Evolutionary conservation across 306 rosid genomes (phyloP), one percentile per base, ranked within the genome.

Genomic region (Quercus bicolor): DNA sequence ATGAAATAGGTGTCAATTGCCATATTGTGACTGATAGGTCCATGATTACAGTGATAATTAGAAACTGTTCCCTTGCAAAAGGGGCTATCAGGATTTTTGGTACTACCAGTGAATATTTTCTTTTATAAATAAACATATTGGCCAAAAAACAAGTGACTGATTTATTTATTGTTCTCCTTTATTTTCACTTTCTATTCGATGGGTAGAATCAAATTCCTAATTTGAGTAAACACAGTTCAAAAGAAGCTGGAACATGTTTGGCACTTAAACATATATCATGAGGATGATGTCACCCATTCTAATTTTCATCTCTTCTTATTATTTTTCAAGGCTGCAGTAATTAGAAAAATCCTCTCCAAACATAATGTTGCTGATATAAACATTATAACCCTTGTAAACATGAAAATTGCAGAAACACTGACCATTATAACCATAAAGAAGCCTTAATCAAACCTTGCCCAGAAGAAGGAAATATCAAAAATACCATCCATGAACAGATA

Each of bases 211-310:
- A 62, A 28, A 28, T 62, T 62, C 69, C 69, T 28, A 40, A 28
- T 28, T 57, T 59, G 24, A 23, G 24, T 59, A 70, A 83, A 75
- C 71, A 31, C 72, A 68, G 56, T 71, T 9, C 61, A 65, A 61
- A 80, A 66, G 28, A 69, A 69, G 53, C 73, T n/a, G 73, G 21
- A 37, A 21, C 55, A 19, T 69, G 53, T 40, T 69, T 51, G 21
- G 20, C 26, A 43, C 43, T 11, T 20, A 15, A 40, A 69, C 51
- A 40, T 28, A 62, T 62, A 62, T 62, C 69, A 15, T 28, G 40
- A 62, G 40, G 69, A 62, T 28, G 40, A 28, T 62, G 37, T 6
- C 15, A 6, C 40, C 40, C 40, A 28, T 62, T 15, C 43, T 28
- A 62, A 62, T 62, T 26, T 48, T 28, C 34, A 62, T 62, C 37